Conservation (phyloP, 257 asterid species). For the Fraxinus quadrangulata region DNA sequence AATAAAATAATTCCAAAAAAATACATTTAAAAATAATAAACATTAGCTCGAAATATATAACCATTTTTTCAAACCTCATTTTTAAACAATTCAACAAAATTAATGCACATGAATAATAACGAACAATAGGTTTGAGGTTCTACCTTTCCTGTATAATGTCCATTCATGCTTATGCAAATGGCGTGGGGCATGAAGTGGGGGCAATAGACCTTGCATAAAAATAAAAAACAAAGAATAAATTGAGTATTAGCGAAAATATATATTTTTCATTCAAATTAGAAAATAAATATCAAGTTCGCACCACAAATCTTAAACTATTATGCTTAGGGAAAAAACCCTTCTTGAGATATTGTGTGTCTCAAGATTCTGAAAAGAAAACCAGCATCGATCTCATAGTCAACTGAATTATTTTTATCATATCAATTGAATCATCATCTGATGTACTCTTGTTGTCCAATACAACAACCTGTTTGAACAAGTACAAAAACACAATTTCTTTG, state of each 20-base stretch:
- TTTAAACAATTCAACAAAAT: too few relatives aligned
- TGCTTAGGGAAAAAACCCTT: slow-evolving; percentile 84
- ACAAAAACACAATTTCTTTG: slow-evolving; percentile 1
- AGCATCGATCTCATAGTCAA: slow-evolving; percentile 68
- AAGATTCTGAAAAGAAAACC: slow-evolving; percentile 79
- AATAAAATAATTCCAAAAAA: too few relatives aligned
- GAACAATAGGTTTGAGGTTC: too few relatives aligned
- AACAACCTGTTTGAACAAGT: slow-evolving; percentile 55
- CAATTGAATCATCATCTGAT: slow-evolving; percentile 44
- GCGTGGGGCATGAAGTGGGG: slow-evolving; percentile 74
- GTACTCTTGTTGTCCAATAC: slow-evolving; percentile 67
- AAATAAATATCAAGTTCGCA: slow-evolving; percentile 38
- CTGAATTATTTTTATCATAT: slow-evolving; percentile 43
- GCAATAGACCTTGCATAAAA: slow-evolving; percentile 71
- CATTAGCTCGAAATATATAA: too few relatives aligned
- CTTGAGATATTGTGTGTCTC: slow-evolving; percentile 87
- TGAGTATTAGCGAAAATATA: slow-evolving; percentile 1
- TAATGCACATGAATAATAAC: too few relatives aligned
- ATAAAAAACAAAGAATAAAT: slow-evolving; percentile 3
- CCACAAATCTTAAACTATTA: slow-evolving; percentile 85
- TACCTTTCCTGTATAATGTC: too few relatives aligned
- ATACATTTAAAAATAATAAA: too few relatives aligned
- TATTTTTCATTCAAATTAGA: not conserved
- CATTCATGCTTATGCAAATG: too few relatives aligned
- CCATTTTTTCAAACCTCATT: too few relatives aligned